phyloP scores from a whole-genome alignment of 75 land plant species.

The Picea sitchensis region DNA sequence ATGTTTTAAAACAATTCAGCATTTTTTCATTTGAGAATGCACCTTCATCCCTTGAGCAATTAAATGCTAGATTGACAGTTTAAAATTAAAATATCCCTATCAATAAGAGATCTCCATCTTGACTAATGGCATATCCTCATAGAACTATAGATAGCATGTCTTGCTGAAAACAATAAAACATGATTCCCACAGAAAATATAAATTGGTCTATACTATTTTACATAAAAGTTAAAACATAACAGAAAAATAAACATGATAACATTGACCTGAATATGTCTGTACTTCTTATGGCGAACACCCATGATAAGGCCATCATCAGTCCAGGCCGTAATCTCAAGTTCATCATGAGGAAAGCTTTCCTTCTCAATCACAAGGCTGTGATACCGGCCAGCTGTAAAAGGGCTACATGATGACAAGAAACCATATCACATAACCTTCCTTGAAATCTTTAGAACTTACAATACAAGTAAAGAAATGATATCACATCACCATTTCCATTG shows the following conservation, averaged over 20 bases:
- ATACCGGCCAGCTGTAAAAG: constrained; percentile 89
- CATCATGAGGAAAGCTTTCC: constrained; percentile 81
- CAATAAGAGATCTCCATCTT: neutral
- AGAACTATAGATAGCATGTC: neutral
- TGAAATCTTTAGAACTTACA: neutral
- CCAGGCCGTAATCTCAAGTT: constrained; percentile 94
- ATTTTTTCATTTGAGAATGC: neutral
- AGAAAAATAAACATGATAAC: neutral
- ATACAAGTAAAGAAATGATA: neutral
- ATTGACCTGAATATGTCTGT: constrained; percentile 73
- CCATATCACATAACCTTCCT: neutral
- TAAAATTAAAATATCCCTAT: neutral
- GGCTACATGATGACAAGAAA: constrained; percentile 39
- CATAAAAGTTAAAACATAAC: neutral
- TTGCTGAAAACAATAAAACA: neutral
- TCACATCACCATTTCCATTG: neutral
- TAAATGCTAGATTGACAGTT: neutral
- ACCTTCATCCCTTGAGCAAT: neutral
- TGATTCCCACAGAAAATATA: neutral
- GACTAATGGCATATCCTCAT: neutral
- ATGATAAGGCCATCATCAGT: constrained; percentile 91
- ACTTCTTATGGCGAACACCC: constrained; percentile 87
- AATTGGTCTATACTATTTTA: neutral
- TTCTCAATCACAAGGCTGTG: constrained; percentile 95
- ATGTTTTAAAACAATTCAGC: neutral